A percentile compares a stretch with the other conserved stretches of the same genome.
These are phyloP conservation scores for Pholiota conissans DNA, from an alignment of 768 basidiomycete genomes.

Conservation along the genomic window DNA sequence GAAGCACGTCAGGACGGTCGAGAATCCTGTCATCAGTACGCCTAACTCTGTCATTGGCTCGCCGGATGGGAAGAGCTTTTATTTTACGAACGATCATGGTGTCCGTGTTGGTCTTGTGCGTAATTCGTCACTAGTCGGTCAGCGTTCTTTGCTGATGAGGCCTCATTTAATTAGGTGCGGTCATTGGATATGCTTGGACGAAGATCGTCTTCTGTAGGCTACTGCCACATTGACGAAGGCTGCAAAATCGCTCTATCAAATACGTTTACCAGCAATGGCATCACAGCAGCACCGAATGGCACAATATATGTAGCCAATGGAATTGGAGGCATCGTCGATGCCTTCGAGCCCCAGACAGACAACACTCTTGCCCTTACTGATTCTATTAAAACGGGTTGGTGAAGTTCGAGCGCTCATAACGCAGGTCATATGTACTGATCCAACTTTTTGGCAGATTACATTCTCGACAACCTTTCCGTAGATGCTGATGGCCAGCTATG, in stretches of 20 bases:
- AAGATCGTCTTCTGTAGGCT: slow-evolving; percentile 52
- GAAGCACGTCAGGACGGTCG: slow-evolving; percentile 58
- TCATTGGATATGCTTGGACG: slow-evolving; percentile 25
- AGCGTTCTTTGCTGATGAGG: neutral
- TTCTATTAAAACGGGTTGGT: slow-evolving; percentile 50
- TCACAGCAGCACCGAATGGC: slow-evolving; percentile 54
- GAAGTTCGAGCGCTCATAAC: neutral
- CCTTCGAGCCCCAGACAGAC: slow-evolving; percentile 62
- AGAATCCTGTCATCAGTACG: slow-evolving; percentile 50
- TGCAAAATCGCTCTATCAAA: slow-evolving; percentile 59
- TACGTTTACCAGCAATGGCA: slow-evolving; percentile 60
- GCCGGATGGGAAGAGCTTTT: slow-evolving; percentile 61
- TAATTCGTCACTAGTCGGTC: slow-evolving; percentile 1
- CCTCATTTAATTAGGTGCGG: slow-evolving; percentile 1
- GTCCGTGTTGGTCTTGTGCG: slow-evolving; percentile 55
- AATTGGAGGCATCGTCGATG: slow-evolving; percentile 41
- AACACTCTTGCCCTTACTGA: slow-evolving; percentile 57
- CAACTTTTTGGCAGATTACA: slow-evolving; percentile 4
- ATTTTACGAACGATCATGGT: slow-evolving; percentile 69
- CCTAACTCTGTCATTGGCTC: slow-evolving; percentile 74
- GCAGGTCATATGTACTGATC: neutral
- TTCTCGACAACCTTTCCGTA: slow-evolving; percentile 61
- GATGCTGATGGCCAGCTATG: slow-evolving; percentile 62
- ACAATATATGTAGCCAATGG: slow-evolving; percentile 60
- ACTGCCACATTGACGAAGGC: slow-evolving; percentile 59